Conservation (phyloP, 768 basidiomycete species). For the Leucocoprinus leucothites region DNA sequence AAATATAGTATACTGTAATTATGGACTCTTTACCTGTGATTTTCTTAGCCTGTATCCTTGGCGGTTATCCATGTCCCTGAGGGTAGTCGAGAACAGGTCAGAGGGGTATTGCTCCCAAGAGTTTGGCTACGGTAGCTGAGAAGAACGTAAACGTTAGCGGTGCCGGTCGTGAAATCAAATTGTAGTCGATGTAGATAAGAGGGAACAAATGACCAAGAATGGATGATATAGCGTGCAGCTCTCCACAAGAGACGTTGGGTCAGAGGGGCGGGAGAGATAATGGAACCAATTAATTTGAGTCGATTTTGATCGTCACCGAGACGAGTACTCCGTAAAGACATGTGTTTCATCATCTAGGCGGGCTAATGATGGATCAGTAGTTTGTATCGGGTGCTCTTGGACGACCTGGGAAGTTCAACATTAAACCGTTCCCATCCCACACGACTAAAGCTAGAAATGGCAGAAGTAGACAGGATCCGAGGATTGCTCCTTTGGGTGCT, state of each 20-base stretch:
- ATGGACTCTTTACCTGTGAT: background rate
- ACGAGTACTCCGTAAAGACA: background rate
- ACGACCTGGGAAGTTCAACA: background rate
- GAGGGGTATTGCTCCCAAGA: background rate
- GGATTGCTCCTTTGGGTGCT: background rate
- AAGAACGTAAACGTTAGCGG: background rate
- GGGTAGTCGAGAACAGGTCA: background rate
- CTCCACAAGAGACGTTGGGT: background rate
- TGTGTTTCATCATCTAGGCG: background rate
- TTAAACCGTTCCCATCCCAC: conserved; percentile 5
- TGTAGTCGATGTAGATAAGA: background rate
- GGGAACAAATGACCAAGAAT: background rate
- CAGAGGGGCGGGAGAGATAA: no score
- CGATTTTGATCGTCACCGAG: background rate
- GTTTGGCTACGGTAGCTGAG: background rate
- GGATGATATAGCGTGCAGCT: background rate
- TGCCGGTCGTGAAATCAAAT: background rate
- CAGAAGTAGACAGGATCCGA: background rate
- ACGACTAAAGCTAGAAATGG: background rate
- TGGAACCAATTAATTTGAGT: background rate
- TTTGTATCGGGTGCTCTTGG: background rate
- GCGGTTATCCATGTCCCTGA: background rate
- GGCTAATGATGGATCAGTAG: background rate
- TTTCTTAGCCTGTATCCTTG: background rate
- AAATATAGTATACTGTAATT: conserved; percentile 9